Evolutionary conservation across 768 basidiomycete genomes (phyloP).

Genomic region (Mycena sanguinolenta): DNA sequence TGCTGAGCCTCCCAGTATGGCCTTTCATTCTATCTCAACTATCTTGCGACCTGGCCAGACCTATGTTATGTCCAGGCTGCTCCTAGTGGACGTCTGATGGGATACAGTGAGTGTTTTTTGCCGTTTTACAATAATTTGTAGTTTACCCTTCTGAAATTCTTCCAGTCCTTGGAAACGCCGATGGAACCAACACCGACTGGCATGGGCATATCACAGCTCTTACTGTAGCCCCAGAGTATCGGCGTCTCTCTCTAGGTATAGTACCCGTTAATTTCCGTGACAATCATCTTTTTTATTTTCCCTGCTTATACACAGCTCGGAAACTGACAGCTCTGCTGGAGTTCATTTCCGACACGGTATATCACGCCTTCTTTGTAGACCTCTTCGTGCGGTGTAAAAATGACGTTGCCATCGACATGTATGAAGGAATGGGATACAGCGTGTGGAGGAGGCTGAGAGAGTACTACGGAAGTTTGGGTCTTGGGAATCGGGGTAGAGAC

Average conservation of each 20-base stretch:
- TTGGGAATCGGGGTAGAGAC: constrained; percentile 78
- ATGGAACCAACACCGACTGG: constrained; percentile 81
- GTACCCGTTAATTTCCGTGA: neutral
- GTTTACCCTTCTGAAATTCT: neutral
- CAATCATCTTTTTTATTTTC: neutral
- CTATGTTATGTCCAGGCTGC: constrained; percentile 88
- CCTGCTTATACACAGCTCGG: constrained; percentile 84
- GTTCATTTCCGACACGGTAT: constrained; percentile 82
- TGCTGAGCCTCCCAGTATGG: constrained; percentile 70
- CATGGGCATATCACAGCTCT: constrained; percentile 97
- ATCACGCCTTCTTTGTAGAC: constrained; percentile 93
- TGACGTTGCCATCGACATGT: constrained; percentile 89
- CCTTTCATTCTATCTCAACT: constrained; percentile 89
- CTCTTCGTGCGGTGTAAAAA: constrained; percentile 95
- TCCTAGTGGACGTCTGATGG: constrained; percentile 88
- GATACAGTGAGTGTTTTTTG: constrained; percentile 55
- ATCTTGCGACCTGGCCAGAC: constrained; percentile 93
- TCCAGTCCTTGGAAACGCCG: constrained; percentile 94
- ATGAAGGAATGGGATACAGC: constrained; percentile 93
- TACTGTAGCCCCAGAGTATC: constrained; percentile 94
- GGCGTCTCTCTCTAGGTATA: constrained; percentile 64
- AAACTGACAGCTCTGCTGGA: constrained; percentile 92
- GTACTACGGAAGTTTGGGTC: constrained; percentile 84
- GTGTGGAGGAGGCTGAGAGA: constrained; percentile 92
- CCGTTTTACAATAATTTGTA: neutral